phyloP scores from a whole-genome alignment of 148 eudicot species.

The Nepenthes mirabilis region DNA sequence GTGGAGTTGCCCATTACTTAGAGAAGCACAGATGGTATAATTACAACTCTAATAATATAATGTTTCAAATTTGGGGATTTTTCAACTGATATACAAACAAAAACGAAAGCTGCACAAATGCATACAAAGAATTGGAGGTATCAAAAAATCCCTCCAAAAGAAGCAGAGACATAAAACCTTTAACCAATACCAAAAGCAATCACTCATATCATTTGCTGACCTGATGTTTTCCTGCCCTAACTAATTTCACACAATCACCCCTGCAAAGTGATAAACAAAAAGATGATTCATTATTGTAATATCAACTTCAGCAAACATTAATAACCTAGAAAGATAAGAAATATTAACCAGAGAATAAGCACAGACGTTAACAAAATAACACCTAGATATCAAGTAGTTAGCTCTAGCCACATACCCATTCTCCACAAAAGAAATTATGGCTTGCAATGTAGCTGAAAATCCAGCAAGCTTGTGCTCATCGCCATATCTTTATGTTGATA shows the following conservation, averaged over 20 bases:
- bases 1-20: too few species aligned
- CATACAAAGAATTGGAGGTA: too few species aligned
- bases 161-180: too few species aligned
- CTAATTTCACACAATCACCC: slow-evolving; percentile 76
- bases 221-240: slow-evolving; percentile 97
- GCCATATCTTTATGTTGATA: slow-evolving; percentile 50
- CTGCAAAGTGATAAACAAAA: slow-evolving; percentile 25
- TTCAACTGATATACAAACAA: too few species aligned
- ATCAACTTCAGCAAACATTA: not conserved
- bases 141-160: too few species aligned
- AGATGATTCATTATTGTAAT: not conserved
- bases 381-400: slow-evolving; percentile 3
- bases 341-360: not conserved
- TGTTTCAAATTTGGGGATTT: too few species aligned
- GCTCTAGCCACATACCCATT: slow-evolving; percentile 48
- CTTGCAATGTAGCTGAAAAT: slow-evolving; percentile 94
- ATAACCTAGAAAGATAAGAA: not conserved
- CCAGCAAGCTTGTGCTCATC: slow-evolving; percentile 96
- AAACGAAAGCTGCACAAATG: too few species aligned
- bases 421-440: slow-evolving; percentile 93
- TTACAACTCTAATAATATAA: too few species aligned
- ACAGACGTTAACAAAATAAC: not conserved
- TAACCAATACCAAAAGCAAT: too few species aligned
- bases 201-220: slow-evolving; percentile 16
- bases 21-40: too few species aligned